phyloP scores from a whole-genome alignment of 306 rosid genomes.

The Corylus americana region DNA sequence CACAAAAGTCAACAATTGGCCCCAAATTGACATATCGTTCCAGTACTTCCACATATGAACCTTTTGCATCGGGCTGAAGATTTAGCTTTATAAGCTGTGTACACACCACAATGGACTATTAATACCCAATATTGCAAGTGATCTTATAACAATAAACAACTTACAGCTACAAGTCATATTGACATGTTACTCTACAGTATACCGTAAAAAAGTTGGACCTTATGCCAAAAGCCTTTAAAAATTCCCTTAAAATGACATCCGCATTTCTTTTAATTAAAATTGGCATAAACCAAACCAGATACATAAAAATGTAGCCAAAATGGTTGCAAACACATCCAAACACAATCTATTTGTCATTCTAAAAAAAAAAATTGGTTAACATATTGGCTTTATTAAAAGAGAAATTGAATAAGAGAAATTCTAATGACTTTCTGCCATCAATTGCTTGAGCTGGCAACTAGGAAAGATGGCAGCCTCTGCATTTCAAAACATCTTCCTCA shows the following conservation, averaged over 20 bases:
- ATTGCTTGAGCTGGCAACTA: not conserved
- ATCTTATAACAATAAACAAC: slow-evolving; percentile 10
- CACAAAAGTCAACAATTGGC: slow-evolving; percentile 96
- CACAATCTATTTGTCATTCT: not conserved
- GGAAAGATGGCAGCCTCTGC: not conserved
- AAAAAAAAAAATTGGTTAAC: not conserved
- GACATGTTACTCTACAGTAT: too few species aligned
- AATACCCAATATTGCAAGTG: slow-evolving; percentile 24
- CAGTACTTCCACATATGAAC: slow-evolving; percentile 87
- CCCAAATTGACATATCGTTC: slow-evolving; percentile 97
- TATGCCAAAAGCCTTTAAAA: not conserved
- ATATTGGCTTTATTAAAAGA: not conserved
- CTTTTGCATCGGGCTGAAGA: slow-evolving; percentile 86
- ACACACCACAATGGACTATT: slow-evolving; percentile 40
- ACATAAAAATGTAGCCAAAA: not conserved
- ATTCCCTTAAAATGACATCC: not conserved
- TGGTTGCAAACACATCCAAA: not conserved
- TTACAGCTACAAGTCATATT: not conserved
- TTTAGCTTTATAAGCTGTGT: slow-evolving; percentile 88
- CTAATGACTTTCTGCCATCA: not conserved
- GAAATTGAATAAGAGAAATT: too few species aligned
- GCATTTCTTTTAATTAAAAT: not conserved
- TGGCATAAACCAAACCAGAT: not conserved
- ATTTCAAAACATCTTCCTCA: not conserved
- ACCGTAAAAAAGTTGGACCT: too few species aligned